A percentile compares a stretch with the other conserved stretches of the same genome.
Evolutionary conservation across 2,329 filamentous ascomycete genomes (phyloP).

Genomic region (Nemania sp.): DNA sequence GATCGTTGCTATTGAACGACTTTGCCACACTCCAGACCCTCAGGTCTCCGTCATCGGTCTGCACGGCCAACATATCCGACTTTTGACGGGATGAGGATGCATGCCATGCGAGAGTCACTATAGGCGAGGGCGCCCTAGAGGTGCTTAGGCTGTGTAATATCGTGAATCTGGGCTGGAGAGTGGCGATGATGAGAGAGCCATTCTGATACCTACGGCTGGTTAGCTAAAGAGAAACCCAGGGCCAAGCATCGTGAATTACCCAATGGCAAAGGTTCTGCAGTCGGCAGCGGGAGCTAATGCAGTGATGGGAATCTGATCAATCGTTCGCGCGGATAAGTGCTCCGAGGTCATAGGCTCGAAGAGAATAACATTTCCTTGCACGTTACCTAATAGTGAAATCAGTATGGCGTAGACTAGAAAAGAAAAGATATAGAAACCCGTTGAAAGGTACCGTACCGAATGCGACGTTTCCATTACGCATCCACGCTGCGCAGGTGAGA

Average conservation of each 20-base stretch:
- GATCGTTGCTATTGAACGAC: slow-evolving; percentile 74
- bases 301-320: slow-evolving; percentile 93
- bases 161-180: slow-evolving; percentile 89
- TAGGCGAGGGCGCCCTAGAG: slow-evolving; percentile 84
- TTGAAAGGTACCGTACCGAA: slow-evolving; percentile 75
- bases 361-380: slow-evolving; percentile 90
- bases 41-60: slow-evolving; percentile 91
- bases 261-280: slow-evolving; percentile 95
- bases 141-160: slow-evolving; percentile 94
- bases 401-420: slow-evolving; percentile 12
- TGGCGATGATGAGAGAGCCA: slow-evolving; percentile 90
- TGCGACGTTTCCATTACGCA: slow-evolving; percentile 95
- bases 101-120: slow-evolving; percentile 92
- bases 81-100: slow-evolving; percentile 95
- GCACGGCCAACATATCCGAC: slow-evolving; percentile 96
- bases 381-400: slow-evolving; percentile 73
- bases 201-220: slow-evolving; percentile 80
- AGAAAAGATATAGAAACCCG: no score
- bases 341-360: slow-evolving; percentile 95
- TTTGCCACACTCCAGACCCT: slow-evolving; percentile 98
- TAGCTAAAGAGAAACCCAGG: slow-evolving; percentile 32
- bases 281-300: slow-evolving; percentile 89
- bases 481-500: slow-evolving; percentile 88
- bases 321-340: slow-evolving; percentile 89
- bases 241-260: slow-evolving; percentile 65